Evolutionary conservation across 2,329 filamentous ascomycete species (phyloP), one percentile per base, ranked within the genome.

Genomic region (Chaetomium strumarium): DNA sequence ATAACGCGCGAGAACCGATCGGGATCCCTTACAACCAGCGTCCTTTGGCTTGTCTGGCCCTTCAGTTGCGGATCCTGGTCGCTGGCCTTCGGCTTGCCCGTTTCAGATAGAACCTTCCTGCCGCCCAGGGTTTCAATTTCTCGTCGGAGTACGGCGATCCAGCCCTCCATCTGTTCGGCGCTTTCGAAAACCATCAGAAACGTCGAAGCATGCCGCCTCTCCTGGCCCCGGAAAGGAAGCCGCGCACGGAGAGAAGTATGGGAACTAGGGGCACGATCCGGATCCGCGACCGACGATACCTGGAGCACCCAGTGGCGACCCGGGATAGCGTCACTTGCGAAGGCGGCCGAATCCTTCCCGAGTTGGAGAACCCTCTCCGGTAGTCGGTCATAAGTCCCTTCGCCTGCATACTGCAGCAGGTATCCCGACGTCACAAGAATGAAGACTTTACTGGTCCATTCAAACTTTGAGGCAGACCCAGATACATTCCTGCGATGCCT

Each of bases 291-390:
- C 34, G 88, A 85, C 2, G 83, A 85, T 19, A 92, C 80, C 60
- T 90, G 87, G 13, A 92, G 68, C 6, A 92, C 88, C 81, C 86
- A 91, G 62, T 90, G 87, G 55, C 81, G 82, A 6, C 88, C 88
- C 3, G 87, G 86, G 51, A 92, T 89, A 13, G 86, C 75, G 64
- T 93, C 88, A 59, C 83, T 90, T 1, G 85, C 88, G 66, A 90
- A 92, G 5, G 86, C 88, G 11, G 86, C 87, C 3, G 88, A 91
- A 44, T 86, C 79, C 57, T 81, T 83, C n/a, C 81, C 80, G 4
- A 93, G 72, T 45, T 84, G 82, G 52, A 92, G 71, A 33, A 87
- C 75, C 66, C 84, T 88, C 66, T 93, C 88, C 0, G 88, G 88
- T 11, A 84, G 67, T 20, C 88, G 77, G 60, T 91, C 84, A 61